Evolutionary conservation across 2,329 filamentous ascomycete species (phyloP), one percentile per base, ranked within the genome.

Genomic region (Colletotrichum plurivorum): DNA sequence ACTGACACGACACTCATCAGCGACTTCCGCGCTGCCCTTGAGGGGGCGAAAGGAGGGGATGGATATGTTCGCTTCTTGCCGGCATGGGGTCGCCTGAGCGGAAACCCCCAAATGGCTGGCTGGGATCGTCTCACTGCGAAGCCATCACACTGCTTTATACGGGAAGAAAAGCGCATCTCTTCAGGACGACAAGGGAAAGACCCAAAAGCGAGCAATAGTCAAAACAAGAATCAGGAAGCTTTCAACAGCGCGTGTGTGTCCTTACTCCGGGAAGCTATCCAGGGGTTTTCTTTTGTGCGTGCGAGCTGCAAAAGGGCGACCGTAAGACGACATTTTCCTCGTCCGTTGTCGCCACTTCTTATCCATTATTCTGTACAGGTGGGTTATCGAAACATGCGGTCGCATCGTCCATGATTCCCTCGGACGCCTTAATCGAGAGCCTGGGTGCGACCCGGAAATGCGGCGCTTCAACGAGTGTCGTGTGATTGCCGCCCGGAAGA

Each of bases 1-100:
- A 71, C 60, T 69, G 69, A 71, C 36, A 71, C 55, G 69, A 71
- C 43, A 65, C 41, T 65, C 55, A 71, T 69, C 65, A 71, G 60
- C 51, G 55, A 61, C 51, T 67, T 41, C 57, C 58, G 61, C 27
- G 60, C 45, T 52, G 41, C 64, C 52, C 25, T 36, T 36, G 31
- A 36, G 31, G 31, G 31, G 31, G 31, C 10, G 31, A 25, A 25
- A 25, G 4, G 22, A 36, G 31, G 31, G 31, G 41, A 15, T 43
- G 41, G 41, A 43, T 43, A 43, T 25, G 31, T 59, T 59, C 15
- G 49, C 61, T 58, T 67, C 51, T 67, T 67, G 39, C 63, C 52
- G 22, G 63, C 27, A 27, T 20, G 39, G 48, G 54, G 25, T 65
- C 48, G 48, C 36, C 45, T 45, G 46, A 20, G 43, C 54, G 22